Evolutionary conservation across 2,329 filamentous ascomycete genomes (phyloP).

Genomic region (Cladosporium phlei): DNA sequence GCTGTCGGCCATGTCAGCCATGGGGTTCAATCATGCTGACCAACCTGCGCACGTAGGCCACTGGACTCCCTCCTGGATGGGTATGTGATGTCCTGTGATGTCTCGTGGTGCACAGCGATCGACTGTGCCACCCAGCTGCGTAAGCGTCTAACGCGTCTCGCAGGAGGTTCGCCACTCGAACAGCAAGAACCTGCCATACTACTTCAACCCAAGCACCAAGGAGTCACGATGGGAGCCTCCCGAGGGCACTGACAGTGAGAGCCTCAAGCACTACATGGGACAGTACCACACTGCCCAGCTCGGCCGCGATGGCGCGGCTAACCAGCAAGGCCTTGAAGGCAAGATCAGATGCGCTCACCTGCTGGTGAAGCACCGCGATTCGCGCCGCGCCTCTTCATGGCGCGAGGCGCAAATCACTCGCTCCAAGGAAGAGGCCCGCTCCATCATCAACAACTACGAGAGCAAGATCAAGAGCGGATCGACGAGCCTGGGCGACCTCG

Average conservation of each 20-base stretch:
- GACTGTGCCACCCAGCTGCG: slow-evolving; percentile 3
- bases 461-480: slow-evolving; percentile 67
- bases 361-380: slow-evolving; percentile 87
- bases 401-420: slow-evolving; percentile 84
- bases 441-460: slow-evolving; percentile 72
- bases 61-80: slow-evolving; percentile 31
- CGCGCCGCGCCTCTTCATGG: slow-evolving; percentile 88
- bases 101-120: slow-evolving; percentile 6
- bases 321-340: slow-evolving; percentile 48
- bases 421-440: slow-evolving; percentile 77
- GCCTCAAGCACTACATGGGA: slow-evolving; percentile 92
- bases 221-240: slow-evolving; percentile 96
- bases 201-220: slow-evolving; percentile 85
- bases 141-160: slow-evolving; percentile 10
- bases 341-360: slow-evolving; percentile 94
- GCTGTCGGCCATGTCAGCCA: too few species aligned
- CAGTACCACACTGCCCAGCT: slow-evolving; percentile 62
- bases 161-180: slow-evolving; percentile 90
- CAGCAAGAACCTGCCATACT: slow-evolving; percentile 98
- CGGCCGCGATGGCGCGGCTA: slow-evolving; percentile 29
- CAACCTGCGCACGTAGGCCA: too few species aligned
- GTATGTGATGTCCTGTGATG: slow-evolving; percentile 7
- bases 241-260: slow-evolving; percentile 78
- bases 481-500: slow-evolving; percentile 72
- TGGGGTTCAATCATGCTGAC: too few species aligned